Evolutionary conservation across 768 basidiomycete genomes (phyloP).

Genomic region (Boletus coccyginus): DNA sequence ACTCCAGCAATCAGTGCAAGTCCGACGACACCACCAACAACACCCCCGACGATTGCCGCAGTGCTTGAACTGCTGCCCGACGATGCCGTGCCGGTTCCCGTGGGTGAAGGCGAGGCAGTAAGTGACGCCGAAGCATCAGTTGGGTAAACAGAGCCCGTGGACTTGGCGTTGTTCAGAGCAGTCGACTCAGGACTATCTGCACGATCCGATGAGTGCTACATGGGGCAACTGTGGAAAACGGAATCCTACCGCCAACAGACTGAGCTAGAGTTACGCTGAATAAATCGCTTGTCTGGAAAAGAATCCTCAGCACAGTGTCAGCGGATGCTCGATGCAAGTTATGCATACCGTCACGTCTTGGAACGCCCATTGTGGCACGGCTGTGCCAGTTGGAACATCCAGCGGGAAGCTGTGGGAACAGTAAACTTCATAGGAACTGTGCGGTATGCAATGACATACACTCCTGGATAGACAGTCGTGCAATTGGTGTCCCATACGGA

Average conservation of each 20-base stretch:
- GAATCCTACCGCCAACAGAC: constrained; percentile 22
- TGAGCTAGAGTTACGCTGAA: constrained; percentile 44
- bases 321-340: background rate
- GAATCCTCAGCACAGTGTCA: constrained; percentile 1
- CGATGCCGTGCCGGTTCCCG: background rate
- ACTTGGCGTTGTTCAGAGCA: constrained; percentile 28
- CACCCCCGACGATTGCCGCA: constrained; percentile 60
- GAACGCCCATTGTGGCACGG: constrained; percentile 64
- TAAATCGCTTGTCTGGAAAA: constrained; percentile 30
- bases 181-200: constrained; percentile 46
- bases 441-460: constrained; percentile 14
- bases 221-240: background rate
- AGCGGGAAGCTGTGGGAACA: constrained; percentile 40
- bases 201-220: background rate
- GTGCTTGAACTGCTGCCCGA: constrained; percentile 31
- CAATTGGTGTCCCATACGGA: constrained; percentile 50
- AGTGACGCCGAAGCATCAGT: constrained; percentile 12
- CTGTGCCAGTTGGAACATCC: constrained; percentile 45
- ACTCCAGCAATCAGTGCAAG: constrained; percentile 41
- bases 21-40: constrained; percentile 62
- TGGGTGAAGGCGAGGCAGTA: background rate
- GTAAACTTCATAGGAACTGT: background rate
- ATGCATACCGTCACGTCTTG: constrained; percentile 46
- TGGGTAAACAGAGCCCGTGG: constrained; percentile 16
- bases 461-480: constrained; percentile 31